Percentiles rank a stretch among this genome's conserved stretches.
Conservation (phyloP, 441 rosid genomes). For the Arabidopsis lyrata region DNA sequence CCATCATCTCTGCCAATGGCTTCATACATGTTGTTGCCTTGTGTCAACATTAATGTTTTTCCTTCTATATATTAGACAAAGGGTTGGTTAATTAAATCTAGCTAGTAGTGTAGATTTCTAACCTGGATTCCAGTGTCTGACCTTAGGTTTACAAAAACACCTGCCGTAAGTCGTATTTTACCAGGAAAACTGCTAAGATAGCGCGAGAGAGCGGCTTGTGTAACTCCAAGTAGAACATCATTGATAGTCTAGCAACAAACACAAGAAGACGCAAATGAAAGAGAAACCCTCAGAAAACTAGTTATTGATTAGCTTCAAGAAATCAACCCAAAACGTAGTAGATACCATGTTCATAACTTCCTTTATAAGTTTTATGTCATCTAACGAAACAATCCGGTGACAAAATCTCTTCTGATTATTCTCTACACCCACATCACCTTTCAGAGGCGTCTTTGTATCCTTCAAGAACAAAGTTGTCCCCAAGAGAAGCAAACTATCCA, state of each 20-base stretch:
- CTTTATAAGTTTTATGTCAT: conserved; percentile 45
- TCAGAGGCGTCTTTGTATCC: conserved; percentile 50
- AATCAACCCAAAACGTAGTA: background rate
- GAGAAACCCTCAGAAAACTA: background rate
- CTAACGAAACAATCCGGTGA: conserved; percentile 39
- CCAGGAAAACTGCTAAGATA: conserved; percentile 52
- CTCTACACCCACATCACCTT: conserved; percentile 38
- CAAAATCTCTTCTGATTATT: conserved; percentile 39
- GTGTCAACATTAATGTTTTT: background rate
- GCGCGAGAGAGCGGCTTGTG: conserved; percentile 67
- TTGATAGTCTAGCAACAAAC: conserved; percentile 58
- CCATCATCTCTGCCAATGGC: conserved; percentile 73
- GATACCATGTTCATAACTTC: conserved; percentile 44
- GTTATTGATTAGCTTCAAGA: background rate
- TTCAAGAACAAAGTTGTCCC: conserved; percentile 45
- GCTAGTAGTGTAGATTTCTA: background rate
- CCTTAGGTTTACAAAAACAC: conserved; percentile 60
- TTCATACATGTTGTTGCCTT: conserved; percentile 17
- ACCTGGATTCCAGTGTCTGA: conserved; percentile 69
- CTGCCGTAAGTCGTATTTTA: conserved; percentile 55
- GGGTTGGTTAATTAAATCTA: background rate
- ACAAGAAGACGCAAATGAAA: background rate
- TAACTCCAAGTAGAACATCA: conserved; percentile 67
- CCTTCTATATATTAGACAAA: background rate
- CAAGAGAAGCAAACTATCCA: conserved; percentile 31